phyloP scores from a whole-genome alignment of 192 early-diverging fungal species.

The Gryganskiella cystojenkinii region DNA sequence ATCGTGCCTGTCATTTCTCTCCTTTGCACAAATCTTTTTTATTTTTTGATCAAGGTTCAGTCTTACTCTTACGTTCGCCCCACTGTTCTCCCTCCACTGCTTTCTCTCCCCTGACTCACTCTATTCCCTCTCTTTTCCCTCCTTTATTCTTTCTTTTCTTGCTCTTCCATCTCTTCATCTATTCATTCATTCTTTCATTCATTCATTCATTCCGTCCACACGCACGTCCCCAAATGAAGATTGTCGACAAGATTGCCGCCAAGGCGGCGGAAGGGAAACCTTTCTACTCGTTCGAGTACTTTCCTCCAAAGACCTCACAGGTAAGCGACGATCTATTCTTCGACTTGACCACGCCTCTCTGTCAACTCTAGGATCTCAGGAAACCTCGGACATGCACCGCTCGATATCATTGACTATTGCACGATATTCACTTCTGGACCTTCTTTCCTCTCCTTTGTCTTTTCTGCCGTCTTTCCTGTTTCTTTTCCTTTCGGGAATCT shows the following conservation, averaged over 20 bases:
- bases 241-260: slow-evolving; percentile 72
- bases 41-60: background rate
- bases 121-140: background rate
- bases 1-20: no score
- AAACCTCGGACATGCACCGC: background rate
- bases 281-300: slow-evolving; percentile 92
- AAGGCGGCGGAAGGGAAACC: slow-evolving; percentile 67
- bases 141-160: background rate
- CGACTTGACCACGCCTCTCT: no score
- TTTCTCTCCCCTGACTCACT: background rate
- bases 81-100: no score
- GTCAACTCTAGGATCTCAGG: background rate
- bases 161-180: background rate
- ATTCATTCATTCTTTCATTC: background rate
- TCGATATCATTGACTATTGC: background rate
- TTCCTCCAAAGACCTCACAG: slow-evolving; percentile 90
- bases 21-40: no score
- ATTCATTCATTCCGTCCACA: slow-evolving; percentile 1
- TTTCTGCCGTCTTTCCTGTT: background rate
- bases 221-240: slow-evolving; percentile 59
- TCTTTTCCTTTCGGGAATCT: background rate
- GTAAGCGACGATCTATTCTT: slow-evolving; percentile 28
- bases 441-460: slow-evolving; percentile 2
- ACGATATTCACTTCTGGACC: slow-evolving; percentile 53
- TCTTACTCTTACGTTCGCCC: background rate